Evolutionary conservation across 2,329 filamentous ascomycete genomes (phyloP), one percentile per base, ranked within the genome.

Genomic region (Clathrospora elynae): DNA sequence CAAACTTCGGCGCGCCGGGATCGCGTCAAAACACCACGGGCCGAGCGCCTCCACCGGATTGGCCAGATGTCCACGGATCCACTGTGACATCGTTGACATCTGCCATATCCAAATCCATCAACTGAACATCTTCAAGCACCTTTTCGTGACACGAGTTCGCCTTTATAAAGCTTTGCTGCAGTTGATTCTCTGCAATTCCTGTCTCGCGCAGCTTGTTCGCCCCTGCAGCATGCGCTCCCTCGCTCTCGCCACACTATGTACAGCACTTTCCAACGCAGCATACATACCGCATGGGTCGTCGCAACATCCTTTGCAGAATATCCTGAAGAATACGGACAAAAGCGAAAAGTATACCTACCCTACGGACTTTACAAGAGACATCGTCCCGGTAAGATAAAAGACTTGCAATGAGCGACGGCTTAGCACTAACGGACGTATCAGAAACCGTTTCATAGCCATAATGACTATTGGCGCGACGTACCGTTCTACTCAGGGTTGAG

Each of bases 281-380:
- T 63, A 71, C 29, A 59, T 67, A 25, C 70, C 35, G 30, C 68
- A 28, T 63, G 71, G 44, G 16, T 74, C n/a, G n/a, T n/a, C 75
- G 9, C 66, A 72, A 11, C 70, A 73, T 26, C 67, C 43, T 18
- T 19, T 84, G 31, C 79, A 83, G 56, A 76, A 76, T 44, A 78
- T 84, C 36, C 62, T 84, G 36, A 70, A 73, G 40, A 77, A 81
- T 53, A 81, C 79, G 5, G 74, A 80, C 54, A 65, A 71, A 14
- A 75, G 73, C 32, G 67, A 74, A 7, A 70, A 77, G 13, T 84
- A 84, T 64, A 73, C 64, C 12, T 85, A 84, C 65, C 82, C 82
- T 0, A 85, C 82, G 0, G 78, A 82, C 56, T 71, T 85, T 13
- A 84, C 82, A 1, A 74, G 81, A 46, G 80, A 75, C 1, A 81